A percentile compares a stretch with the other conserved stretches of the same genome.
Evolutionary conservation across 805 yeast genomes (phyloP).

Genomic region (Cyberlindnera euphorbiae): DNA sequence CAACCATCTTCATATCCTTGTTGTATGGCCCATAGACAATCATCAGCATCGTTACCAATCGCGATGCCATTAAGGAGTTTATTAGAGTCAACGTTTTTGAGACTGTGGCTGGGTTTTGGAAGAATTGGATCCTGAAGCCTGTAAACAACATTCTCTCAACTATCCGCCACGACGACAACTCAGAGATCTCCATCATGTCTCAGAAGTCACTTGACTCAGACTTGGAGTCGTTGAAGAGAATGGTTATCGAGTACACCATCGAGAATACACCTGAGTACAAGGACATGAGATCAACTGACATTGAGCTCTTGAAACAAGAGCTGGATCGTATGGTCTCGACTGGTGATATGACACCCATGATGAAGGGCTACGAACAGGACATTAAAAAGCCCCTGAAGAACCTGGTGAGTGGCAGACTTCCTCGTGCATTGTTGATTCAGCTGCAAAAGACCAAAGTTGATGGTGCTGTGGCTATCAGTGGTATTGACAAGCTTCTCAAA

Average conservation of each 20-base stretch:
- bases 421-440: conserved; percentile 79
- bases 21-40: conserved; percentile 52
- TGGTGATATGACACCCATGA: conserved; percentile 77
- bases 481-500: conserved; percentile 83
- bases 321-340: conserved; percentile 48
- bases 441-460: conserved; percentile 96
- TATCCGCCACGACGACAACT: conserved; percentile 75
- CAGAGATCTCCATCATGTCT: conserved; percentile 71
- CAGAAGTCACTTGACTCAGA: conserved; percentile 77
- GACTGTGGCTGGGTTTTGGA: conserved; percentile 61
- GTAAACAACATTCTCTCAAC: conserved; percentile 66
- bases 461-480: conserved; percentile 83
- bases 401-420: conserved; percentile 58
- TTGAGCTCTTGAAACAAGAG: conserved; percentile 20
- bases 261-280: conserved; percentile 29
- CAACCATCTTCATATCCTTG: conserved; percentile 37
- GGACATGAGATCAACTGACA: conserved; percentile 3
- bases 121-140: conserved; percentile 84
- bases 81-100: conserved; percentile 52
- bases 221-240: conserved; percentile 73
- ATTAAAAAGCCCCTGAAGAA: conserved; percentile 64
- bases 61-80: conserved; percentile 54
- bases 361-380: conserved; percentile 77
- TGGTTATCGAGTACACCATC: conserved; percentile 70
- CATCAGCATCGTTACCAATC: conserved; percentile 43